These are phyloP conservation scores for Prunus kanzakura DNA, from an alignment of 306 rosid genomes.

Conservation along the genomic window DNA sequence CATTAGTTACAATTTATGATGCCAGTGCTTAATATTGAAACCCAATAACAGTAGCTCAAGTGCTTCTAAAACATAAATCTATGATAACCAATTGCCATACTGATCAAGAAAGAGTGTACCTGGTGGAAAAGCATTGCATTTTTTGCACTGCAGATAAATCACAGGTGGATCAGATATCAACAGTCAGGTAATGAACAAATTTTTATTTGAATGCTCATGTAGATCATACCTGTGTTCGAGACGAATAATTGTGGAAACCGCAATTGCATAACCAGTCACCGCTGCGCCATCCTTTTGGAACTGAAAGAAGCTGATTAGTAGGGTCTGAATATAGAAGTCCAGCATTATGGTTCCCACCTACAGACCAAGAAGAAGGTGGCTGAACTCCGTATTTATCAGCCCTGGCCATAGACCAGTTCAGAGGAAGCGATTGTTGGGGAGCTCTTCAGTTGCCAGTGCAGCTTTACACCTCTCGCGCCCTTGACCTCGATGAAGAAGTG, in stretches of 20 bases:
- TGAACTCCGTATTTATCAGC: constrained; percentile 61
- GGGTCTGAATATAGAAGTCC: constrained; percentile 52
- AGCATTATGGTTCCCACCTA: constrained; percentile 50
- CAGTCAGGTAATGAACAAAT: constrained; percentile 4
- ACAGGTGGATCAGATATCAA: constrained; percentile 32
- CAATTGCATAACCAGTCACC: constrained; percentile 97
- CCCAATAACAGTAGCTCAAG: background rate
- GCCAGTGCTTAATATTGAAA: background rate
- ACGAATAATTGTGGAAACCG: constrained; percentile 91
- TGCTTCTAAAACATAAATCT: background rate
- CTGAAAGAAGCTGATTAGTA: constrained; percentile 37
- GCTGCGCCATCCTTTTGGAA: constrained; percentile 79
- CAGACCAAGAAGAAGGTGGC: constrained; percentile 52
- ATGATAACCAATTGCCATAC: background rate
- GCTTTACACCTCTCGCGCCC: too few species aligned
- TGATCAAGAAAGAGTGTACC: constrained; percentile 43
- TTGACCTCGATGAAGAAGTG: too few species aligned
- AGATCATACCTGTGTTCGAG: constrained; percentile 75
- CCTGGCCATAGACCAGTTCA: constrained; percentile 59
- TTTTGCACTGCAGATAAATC: constrained; percentile 76
- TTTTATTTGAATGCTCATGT: background rate
- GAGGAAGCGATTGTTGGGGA: constrained; percentile 27
- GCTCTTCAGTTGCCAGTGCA: too few species aligned
- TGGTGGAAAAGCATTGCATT: constrained; percentile 83
- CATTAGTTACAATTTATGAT: background rate